These are phyloP conservation scores for Paracorniculantispora psalliotae DNA, from an alignment of 2,329 filamentous ascomycete species.

Conservation along the genomic window DNA sequence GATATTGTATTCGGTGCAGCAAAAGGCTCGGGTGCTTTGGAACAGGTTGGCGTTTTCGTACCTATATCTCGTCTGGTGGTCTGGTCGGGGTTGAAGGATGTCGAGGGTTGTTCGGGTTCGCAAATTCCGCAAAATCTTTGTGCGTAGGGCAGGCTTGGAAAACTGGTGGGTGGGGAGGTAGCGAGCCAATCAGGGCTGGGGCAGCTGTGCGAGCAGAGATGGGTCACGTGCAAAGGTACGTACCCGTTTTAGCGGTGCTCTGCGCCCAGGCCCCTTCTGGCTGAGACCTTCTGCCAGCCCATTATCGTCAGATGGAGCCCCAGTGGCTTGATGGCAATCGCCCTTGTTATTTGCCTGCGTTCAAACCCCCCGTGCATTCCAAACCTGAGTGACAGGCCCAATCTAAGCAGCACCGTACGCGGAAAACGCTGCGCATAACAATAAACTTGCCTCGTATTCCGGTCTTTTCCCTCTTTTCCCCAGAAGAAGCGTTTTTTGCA, in stretches of 20 bases:
- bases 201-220: background rate
- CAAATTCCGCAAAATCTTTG: conserved; percentile 39
- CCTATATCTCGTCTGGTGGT: conserved; percentile 37
- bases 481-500: background rate
- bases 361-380: conserved; percentile 7
- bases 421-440: conserved; percentile 6
- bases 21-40: conserved; percentile 10
- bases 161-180: conserved; percentile 26
- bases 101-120: conserved; percentile 25
- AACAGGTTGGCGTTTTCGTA: conserved; percentile 29
- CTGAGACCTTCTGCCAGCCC: background rate
- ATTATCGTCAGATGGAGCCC: conserved; percentile 2
- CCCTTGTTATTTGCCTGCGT: conserved; percentile 11
- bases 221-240: conserved; percentile 24
- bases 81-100: conserved; percentile 34
- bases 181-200: conserved; percentile 31
- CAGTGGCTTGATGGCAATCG: conserved; percentile 5
- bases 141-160: conserved; percentile 38
- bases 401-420: background rate
- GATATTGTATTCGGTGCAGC: background rate
- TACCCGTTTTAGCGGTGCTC: conserved; percentile 3
- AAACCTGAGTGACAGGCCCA: background rate
- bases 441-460: background rate
- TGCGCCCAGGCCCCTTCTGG: background rate
- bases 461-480: background rate